Base-by-base conservation (phyloP, 352 stramenopile genomes). In the Aphanomyces euteiches region DNA sequence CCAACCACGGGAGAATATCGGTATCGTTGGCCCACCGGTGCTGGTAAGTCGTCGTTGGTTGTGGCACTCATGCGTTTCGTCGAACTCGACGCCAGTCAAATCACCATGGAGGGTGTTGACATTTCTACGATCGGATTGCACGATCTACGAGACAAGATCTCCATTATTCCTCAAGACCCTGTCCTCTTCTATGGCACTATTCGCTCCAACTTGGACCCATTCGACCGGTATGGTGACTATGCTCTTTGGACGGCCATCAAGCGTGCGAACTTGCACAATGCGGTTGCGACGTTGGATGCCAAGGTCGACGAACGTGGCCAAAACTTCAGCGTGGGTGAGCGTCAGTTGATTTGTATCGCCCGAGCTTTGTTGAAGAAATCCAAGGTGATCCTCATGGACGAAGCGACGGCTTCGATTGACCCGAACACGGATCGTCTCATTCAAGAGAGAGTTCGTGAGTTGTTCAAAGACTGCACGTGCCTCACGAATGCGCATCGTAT, bases 301-400 rank as follows among this genome's bases (percentile, higher is more conserved):
- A 69, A 87, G 56, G 89, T 99, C 5, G 82, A 87, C 3, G 95
- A 99, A 69, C 95, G 94, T 41, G 97, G 97, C 40, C 79, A 72
- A 5, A 99, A 99, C 76, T 98, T 98, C 54, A 96, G 79, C 67
- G 92, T 98, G 34, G 97, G 97, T 7, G 92, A 99, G 75, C 80
- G 96, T 8, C 96, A 99, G 77, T 73, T 99, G 37, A 66, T 99
- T 5, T 98, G 94, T 69, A 92, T 99, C 65, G 96, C 91, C 56
- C 82, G 97, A 57, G 96, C 97, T 12, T 75, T 99, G 57, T 78
- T 99, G 2, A 88, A 89, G 45, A 85, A 96, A 34, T 94, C 92
- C 58, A 74, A 77, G 12, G 96, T 99, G 40, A 88, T 99, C 47
- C 75, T 99, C 2, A 98, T 99, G 85, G 98, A 99, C 72, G 98